These are phyloP conservation scores for Capsicum baccatum DNA, from an alignment of 257 asterid genomes.

Conservation along the genomic window DNA sequence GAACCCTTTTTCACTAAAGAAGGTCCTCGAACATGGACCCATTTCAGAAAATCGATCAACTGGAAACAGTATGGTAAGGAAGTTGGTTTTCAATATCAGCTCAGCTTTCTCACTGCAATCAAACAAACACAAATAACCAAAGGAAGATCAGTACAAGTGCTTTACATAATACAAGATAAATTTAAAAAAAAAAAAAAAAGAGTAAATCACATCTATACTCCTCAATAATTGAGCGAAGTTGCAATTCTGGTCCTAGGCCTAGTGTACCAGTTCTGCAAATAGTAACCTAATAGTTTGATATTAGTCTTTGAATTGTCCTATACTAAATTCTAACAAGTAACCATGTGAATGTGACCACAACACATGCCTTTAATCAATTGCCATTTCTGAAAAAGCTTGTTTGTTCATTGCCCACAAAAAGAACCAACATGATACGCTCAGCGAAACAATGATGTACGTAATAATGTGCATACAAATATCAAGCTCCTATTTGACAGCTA, in stretches of 20 bases:
- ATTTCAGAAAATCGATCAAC: slow-evolving; percentile 89
- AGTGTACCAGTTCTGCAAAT: neutral
- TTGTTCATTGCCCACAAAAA: neutral
- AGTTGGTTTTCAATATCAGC: slow-evolving; percentile 71
- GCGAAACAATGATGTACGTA: neutral
- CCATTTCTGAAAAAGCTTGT: neutral
- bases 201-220: neutral
- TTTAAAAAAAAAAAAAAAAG: neutral
- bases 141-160: neutral
- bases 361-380: neutral
- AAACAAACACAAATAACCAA: neutral
- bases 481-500: neutral
- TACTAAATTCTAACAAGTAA: neutral
- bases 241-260: neutral
- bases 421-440: neutral
- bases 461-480: neutral
- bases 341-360: neutral
- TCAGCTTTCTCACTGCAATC: slow-evolving; percentile 84
- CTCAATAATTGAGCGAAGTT: neutral
- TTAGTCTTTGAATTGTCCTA: neutral
- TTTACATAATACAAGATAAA: neutral
- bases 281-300: slow-evolving; percentile 8
- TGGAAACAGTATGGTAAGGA: slow-evolving; percentile 86
- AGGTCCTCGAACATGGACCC: slow-evolving; percentile 85
- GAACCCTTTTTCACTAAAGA: slow-evolving; percentile 81